A percentile compares a stretch with the other conserved stretches of the same genome.
Evolutionary conservation across 768 basidiomycete species (phyloP).

Genomic region (Mycena indigotica): DNA sequence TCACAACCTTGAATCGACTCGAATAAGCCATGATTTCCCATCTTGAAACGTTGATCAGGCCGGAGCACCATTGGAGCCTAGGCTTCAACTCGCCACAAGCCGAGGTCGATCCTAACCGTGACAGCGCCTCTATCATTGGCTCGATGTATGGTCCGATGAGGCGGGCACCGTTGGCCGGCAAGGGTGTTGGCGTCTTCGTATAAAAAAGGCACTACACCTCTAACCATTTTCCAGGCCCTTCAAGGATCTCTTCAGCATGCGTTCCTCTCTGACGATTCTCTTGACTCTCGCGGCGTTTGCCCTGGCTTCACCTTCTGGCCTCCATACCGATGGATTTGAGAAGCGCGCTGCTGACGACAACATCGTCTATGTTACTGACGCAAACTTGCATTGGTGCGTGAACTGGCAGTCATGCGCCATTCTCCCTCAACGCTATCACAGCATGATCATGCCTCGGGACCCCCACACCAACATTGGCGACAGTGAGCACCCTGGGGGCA

Average conservation of each 20-base stretch:
- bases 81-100: too few species aligned
- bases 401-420: not conserved
- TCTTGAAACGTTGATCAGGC: too few species aligned
- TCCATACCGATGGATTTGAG: not conserved
- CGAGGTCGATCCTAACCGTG: too few species aligned
- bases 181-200: too few species aligned
- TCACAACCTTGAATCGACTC: too few species aligned
- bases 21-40: too few species aligned
- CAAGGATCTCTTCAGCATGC: not conserved
- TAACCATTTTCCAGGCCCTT: too few species aligned
- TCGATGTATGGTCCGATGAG: too few species aligned
- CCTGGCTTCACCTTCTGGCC: conserved; percentile 10
- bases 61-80: too few species aligned
- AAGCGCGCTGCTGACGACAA: conserved; percentile 40
- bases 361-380: conserved; percentile 51
- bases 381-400: conserved; percentile 47
- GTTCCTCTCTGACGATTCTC: not conserved
- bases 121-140: too few species aligned
- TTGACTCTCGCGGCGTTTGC: not conserved
- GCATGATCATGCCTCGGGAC: conserved; percentile 54
- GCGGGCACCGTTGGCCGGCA: too few species aligned
- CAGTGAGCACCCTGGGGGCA: conserved; percentile 57
- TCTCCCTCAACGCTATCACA: conserved; percentile 10
- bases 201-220: too few species aligned
- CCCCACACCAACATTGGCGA: conserved; percentile 58